Percentiles rank a stretch among this genome's conserved stretches.
These are phyloP conservation scores for Trypanosoma lewisi DNA, from an alignment of 208 protist genomes.

Conservation along the genomic window DNA sequence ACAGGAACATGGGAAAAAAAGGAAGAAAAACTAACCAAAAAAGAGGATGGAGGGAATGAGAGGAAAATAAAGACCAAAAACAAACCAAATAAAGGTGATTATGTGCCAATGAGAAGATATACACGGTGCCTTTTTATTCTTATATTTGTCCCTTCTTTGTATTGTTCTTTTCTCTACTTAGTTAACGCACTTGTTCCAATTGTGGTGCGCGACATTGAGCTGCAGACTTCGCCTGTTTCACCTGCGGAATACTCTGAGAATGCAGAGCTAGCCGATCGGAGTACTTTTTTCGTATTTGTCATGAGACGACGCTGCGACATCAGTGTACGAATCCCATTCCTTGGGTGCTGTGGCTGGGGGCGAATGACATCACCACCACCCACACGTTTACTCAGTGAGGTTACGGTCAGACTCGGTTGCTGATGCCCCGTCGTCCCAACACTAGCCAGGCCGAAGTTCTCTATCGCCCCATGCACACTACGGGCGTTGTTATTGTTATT, in stretches of 20 bases:
- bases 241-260: conserved; percentile 86
- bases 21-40: too few relatives aligned
- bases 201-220: conserved; percentile 31
- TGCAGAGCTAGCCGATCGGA: conserved; percentile 52
- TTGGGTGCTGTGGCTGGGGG: conserved; percentile 27
- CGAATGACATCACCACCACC: conserved; percentile 17
- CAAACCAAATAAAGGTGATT: not conserved
- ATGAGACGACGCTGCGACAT: conserved; percentile 8
- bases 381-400: conserved; percentile 18
- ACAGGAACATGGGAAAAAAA: too few relatives aligned
- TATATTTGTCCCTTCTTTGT: conserved; percentile 8
- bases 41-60: too few relatives aligned
- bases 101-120: not conserved
- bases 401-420: conserved; percentile 9
- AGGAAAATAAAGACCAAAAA: too few relatives aligned
- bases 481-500: conserved; percentile 5
- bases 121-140: not conserved
- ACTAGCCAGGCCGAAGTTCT: not conserved
- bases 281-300: conserved; percentile 25
- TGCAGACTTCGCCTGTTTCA: conserved; percentile 59
- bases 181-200: conserved; percentile 13
- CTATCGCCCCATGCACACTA: not conserved
- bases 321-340: not conserved
- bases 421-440: not conserved
- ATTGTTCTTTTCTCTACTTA: conserved; percentile 9